Base-by-base conservation (phyloP, 768 basidiomycete species). In the Lactarius psammicola region DNA sequence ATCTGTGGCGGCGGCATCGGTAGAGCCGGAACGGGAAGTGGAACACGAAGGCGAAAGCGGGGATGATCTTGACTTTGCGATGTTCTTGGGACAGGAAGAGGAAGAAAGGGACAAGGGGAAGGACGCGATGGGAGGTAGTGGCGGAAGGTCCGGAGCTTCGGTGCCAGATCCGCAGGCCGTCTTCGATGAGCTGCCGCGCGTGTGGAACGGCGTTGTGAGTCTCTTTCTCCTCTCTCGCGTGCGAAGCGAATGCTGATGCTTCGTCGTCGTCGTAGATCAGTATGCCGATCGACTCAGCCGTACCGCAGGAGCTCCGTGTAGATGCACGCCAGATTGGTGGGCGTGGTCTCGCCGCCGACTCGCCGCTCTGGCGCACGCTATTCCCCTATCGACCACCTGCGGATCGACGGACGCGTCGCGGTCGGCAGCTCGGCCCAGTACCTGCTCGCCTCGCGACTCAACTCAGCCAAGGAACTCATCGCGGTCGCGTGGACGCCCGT, bases 371-470 rank as follows among this genome's bases (percentile, higher is more conserved):
- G 94, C 80, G 80, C 63, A 86, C 85, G 0, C 78, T 96, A 38
- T 90, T 95, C 73, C 90, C 92, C 18, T n/a, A 79, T 84, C 13
- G 83, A 84, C 53, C 78, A 82, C 26, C 80, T 94, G 26, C 80
- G 87, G 28, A 91, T 95, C 66, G 93, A 94, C 69, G 94, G 94
- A 0, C 88, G 94, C 42, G 92, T 96, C 28, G 85, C 88, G 4
- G 84, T 86, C 4, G 82, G 83, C n/a, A 87, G 84, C 66, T 92
- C 93, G 2, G 78, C 85, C 17, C 85, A 91, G 65, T 96, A 92
- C 75, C 78, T 96, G 54, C 78, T 92, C 23, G 87, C 91, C 63
- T 90, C 86, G 74, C 81, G 90, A 46, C 78, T 95, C 78, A 92
- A 90, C 63, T 77, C 86, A 0, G 76, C 85, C 26, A 92, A 90